These are phyloP conservation scores for Huntiella moniliformis DNA, from an alignment of 2,329 filamentous ascomycete genomes.

Conservation along the genomic window DNA sequence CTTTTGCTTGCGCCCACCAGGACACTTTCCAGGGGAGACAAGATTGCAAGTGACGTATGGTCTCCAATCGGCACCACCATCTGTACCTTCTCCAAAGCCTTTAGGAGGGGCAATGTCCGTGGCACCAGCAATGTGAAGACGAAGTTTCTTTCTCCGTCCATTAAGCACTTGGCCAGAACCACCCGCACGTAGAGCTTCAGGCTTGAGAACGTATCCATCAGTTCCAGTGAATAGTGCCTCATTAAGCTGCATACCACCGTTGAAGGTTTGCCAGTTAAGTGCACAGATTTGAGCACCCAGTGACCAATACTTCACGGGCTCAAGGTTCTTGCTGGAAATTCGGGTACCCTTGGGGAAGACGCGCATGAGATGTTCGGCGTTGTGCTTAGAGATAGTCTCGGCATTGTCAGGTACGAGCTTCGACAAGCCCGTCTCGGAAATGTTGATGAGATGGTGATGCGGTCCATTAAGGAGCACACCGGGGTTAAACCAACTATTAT, in stretches of 20 bases:
- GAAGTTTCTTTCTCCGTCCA: slow-evolving; percentile 29
- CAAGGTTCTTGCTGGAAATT: slow-evolving; percentile 46
- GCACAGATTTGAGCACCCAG: slow-evolving; percentile 51
- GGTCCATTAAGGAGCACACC: slow-evolving; percentile 33
- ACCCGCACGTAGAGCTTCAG: slow-evolving; percentile 35
- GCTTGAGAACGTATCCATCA: slow-evolving; percentile 48
- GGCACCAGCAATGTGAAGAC: slow-evolving; percentile 42
- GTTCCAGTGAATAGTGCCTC: slow-evolving; percentile 48
- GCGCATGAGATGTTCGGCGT: slow-evolving; percentile 48
- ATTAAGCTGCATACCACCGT: slow-evolving; percentile 46
- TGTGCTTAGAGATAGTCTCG: slow-evolving; percentile 36
- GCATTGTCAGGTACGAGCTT: slow-evolving; percentile 16
- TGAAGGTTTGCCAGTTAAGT: slow-evolving; percentile 52
- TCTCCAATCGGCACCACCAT: slow-evolving; percentile 22
- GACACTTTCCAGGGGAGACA: slow-evolving; percentile 34
- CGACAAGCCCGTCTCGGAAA: slow-evolving; percentile 31
- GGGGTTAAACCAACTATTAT: slow-evolving; percentile 45
- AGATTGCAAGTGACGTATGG: slow-evolving; percentile 46
- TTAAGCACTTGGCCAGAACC: slow-evolving; percentile 31
- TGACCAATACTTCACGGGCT: slow-evolving; percentile 45
- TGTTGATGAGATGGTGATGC: slow-evolving; percentile 49
- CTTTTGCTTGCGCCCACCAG: slow-evolving; percentile 38
- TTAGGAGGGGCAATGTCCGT: slow-evolving; percentile 33
- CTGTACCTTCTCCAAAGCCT: slow-evolving; percentile 6
- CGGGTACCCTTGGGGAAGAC: slow-evolving; percentile 51